Evolutionary conservation across 495 filamentous ascomycete species (phyloP).

Genomic region (Penicillium malachiteum): DNA sequence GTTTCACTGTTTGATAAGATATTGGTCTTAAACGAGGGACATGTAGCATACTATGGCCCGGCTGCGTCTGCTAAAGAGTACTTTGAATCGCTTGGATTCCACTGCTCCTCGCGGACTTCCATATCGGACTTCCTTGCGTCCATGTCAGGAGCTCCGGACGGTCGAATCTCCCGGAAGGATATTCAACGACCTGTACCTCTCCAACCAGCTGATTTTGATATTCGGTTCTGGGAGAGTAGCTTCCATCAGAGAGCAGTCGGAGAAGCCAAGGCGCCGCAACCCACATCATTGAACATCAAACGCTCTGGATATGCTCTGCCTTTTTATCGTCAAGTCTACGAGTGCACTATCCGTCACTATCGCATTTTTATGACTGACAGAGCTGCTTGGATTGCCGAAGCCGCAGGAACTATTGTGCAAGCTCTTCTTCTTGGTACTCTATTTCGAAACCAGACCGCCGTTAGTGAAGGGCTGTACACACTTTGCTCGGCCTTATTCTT

Average conservation of each 20-base stretch:
- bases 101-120: constrained; percentile 58
- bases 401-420: constrained; percentile 20
- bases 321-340: constrained; percentile 3
- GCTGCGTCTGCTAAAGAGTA: constrained; percentile 52
- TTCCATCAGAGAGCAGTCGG: background rate
- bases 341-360: constrained; percentile 8
- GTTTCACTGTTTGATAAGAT: constrained; percentile 57
- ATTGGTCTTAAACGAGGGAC: constrained; percentile 53
- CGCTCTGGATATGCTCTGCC: constrained; percentile 3
- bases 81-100: constrained; percentile 58
- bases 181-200: constrained; percentile 36
- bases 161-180: constrained; percentile 45
- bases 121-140: constrained; percentile 63
- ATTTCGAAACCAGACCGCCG: constrained; percentile 21
- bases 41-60: constrained; percentile 51
- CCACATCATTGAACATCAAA: background rate
- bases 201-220: constrained; percentile 19
- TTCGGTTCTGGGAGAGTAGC: background rate
- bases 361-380: constrained; percentile 18
- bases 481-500: constrained; percentile 13
- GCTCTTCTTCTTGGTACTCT: constrained; percentile 25
- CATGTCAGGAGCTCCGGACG: constrained; percentile 54
- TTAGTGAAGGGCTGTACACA: constrained; percentile 4
- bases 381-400: constrained; percentile 21
- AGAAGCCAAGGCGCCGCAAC: background rate